These are phyloP conservation scores for Coemansia sp. DNA, from an alignment of 192 early-diverging fungal genomes.

Conservation along the genomic window DNA sequence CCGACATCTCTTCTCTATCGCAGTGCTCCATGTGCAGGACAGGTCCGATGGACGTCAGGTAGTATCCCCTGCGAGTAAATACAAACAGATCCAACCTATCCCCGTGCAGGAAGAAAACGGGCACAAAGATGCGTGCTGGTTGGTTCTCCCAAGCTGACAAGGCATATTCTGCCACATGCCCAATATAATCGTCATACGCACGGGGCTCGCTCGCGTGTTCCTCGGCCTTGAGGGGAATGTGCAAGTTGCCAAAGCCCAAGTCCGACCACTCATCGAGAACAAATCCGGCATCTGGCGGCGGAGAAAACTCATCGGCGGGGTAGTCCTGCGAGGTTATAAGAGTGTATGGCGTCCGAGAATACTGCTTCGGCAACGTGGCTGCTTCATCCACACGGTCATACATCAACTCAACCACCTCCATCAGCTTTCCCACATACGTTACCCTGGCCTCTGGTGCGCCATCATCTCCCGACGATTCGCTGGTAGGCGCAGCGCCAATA, in stretches of 20 bases:
- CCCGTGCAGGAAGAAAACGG: constrained; percentile 12
- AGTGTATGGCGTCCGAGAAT: background rate
- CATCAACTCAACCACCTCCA: background rate
- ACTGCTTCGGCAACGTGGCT: background rate
- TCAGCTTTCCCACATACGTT: background rate
- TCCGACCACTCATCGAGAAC: background rate
- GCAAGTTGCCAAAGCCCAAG: background rate
- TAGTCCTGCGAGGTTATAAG: background rate
- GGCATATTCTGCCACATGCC: constrained; percentile 20
- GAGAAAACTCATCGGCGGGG: background rate
- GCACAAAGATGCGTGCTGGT: constrained; percentile 11
- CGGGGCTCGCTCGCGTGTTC: too few relatives aligned
- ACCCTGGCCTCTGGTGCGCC: background rate
- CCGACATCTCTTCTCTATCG: background rate
- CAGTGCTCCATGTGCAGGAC: background rate
- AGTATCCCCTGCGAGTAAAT: constrained; percentile 16
- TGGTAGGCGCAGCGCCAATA: background rate
- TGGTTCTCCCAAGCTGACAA: constrained; percentile 2
- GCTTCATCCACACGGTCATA: background rate
- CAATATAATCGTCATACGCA: background rate
- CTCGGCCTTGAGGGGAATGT: background rate
- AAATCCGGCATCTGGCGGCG: background rate
- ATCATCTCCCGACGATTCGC: background rate
- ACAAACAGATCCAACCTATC: constrained; percentile 5
- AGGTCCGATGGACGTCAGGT: background rate